Conservation (phyloP, 805 yeast genomes). For the Candida sphagnicola region DNA sequence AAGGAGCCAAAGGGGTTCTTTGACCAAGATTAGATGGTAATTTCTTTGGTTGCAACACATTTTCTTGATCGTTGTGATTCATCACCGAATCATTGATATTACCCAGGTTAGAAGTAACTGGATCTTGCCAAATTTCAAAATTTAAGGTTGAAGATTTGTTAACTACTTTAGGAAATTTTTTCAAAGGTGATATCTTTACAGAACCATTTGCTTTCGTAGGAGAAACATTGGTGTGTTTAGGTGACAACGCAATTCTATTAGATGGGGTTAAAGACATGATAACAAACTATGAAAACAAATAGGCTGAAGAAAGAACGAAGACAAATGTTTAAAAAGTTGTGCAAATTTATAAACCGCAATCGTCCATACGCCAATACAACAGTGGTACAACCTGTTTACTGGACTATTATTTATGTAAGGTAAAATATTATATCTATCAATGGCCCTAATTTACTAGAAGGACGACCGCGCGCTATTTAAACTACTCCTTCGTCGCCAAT, state of each 20-base stretch:
- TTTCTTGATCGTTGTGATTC: conserved; percentile 38
- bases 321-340: too few species aligned
- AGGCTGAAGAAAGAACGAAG: not conserved
- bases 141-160: conserved; percentile 5
- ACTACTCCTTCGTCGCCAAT: not conserved
- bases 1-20: conserved; percentile 25
- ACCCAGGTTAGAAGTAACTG: not conserved
- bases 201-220: conserved; percentile 3
- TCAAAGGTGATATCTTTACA: conserved; percentile 3
- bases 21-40: not conserved
- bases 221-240: conserved; percentile 9
- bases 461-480: not conserved
- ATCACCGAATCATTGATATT: not conserved
- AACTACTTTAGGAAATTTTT: conserved; percentile 1
- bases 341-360: too few species aligned
- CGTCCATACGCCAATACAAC: too few species aligned
- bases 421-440: too few species aligned
- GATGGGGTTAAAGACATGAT: conserved; percentile 6
- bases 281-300: not conserved
- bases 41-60: conserved; percentile 32
- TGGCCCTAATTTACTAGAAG: not conserved
- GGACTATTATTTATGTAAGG: not conserved
- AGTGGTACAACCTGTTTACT: too few species aligned
- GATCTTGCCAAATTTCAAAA: conserved; percentile 12
- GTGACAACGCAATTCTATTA: conserved; percentile 10